Percentiles rank a stretch among this genome's conserved stretches.
Evolutionary conservation across 148 eudicot genomes (phyloP).

Genomic region (Salicornia ramosissima): DNA sequence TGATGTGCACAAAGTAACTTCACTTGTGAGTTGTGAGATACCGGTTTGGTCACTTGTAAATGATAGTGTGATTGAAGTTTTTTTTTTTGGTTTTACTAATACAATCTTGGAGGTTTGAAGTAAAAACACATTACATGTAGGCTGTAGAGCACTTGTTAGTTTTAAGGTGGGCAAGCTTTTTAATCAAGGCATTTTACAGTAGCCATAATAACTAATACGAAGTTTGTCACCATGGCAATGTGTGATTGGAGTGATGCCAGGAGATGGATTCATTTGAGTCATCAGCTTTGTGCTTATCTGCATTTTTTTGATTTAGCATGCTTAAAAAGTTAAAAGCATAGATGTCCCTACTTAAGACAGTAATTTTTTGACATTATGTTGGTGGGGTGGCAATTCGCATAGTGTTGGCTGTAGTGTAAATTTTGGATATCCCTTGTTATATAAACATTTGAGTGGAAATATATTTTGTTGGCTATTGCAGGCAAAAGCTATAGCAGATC

Average conservation of each 20-base stretch:
- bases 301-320: too few relatives aligned
- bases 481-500: conserved; percentile 70
- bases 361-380: not conserved
- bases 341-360: not conserved
- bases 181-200: not conserved
- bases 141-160: not conserved
- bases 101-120: too few relatives aligned
- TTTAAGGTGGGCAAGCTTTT: not conserved
- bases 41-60: too few relatives aligned
- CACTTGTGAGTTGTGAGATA: too few relatives aligned
- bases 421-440: not conserved
- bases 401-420: not conserved
- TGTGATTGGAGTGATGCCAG: too few relatives aligned
- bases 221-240: not conserved
- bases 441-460: conserved; percentile 3
- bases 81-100: too few relatives aligned
- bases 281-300: not conserved
- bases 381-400: not conserved
- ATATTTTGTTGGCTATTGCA: conserved; percentile 27
- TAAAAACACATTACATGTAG: too few relatives aligned
- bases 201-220: too few relatives aligned
- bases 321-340: too few relatives aligned
- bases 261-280: not conserved
- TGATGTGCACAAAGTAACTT: too few relatives aligned
- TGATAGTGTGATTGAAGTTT: too few relatives aligned